These are phyloP conservation scores for Malus hybrid DNA, from an alignment of 331 rosid species.

Conservation along the genomic window DNA sequence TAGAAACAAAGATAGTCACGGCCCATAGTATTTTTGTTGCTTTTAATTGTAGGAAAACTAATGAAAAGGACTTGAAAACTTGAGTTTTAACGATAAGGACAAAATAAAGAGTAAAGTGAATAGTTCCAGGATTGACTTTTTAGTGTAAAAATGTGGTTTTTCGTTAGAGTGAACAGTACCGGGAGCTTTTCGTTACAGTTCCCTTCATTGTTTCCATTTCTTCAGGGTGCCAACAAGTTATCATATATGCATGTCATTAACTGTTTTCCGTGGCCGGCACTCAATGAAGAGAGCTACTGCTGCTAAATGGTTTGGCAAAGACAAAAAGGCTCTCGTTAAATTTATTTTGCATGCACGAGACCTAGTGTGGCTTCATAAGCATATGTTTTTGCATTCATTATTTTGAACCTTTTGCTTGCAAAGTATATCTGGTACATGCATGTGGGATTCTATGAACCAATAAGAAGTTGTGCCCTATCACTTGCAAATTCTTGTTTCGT, in stretches of 20 bases:
- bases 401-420: neutral
- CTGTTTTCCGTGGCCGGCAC: neutral
- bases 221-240: neutral
- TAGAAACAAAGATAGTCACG: neutral
- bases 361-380: too few relatives aligned
- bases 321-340: neutral
- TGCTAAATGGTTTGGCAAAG: neutral
- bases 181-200: too few relatives aligned
- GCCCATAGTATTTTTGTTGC: neutral
- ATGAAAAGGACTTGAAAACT: too few relatives aligned
- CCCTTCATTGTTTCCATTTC: neutral
- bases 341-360: too few relatives aligned
- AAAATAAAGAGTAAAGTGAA: too few relatives aligned
- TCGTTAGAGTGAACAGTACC: too few relatives aligned
- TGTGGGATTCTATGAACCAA: neutral
- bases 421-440: neutral
- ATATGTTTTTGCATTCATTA: neutral
- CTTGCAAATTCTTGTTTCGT: neutral
- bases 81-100: too few relatives aligned
- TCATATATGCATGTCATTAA: neutral
- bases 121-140: too few relatives aligned
- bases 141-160: too few relatives aligned
- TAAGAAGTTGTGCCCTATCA: neutral
- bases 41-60: neutral
- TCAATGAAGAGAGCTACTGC: neutral